Evolutionary conservation across 1,284 basidiomycete species (phyloP), one percentile per base, ranked within the genome.

Genomic region (Melanopsichium pennsylvanicum): DNA sequence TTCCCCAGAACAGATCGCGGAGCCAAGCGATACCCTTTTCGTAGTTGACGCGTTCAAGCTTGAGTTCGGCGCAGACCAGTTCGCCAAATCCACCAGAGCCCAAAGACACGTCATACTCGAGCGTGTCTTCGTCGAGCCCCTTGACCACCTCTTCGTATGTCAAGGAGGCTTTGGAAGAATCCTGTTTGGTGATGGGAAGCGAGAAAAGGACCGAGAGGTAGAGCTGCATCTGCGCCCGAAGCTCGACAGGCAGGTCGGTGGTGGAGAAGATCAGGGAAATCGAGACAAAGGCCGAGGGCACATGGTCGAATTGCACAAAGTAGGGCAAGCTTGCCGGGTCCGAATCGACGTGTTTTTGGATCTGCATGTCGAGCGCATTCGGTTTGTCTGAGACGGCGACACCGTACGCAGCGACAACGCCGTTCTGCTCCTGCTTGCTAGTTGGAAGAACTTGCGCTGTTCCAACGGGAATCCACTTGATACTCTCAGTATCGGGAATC

Each of bases 401-500:
- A 3, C 66, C 60, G 37, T 59, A 62, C 2, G 48, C 66, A 4
- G 59, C 23, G 2, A 33, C 32, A 32, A 56, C 46, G 16, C 31
- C 36, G n/a, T 38, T 41, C 16, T 41, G 25, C 6, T 13, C n/a
- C 16, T 32, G 26, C 4, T 16, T 37, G 2, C 46, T 6, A 21
- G 32, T 26, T 5, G 58, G 56, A 9, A 43, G 27, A 3, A 41
- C 46, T 23, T 57, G 57, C 1, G 80, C 81, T 7, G 88, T 95
- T 73, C 93, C 87, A 2, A 98, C 93, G 1, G 90, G 88, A 56
- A 98, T 94, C 93, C 95, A 98, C 6, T 90, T 87, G 74, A 99
- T 94, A 64, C 88, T 91, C 74, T 89, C 88, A 19, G 94, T 59
- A 47, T 41, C 47, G 11, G 78, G 78, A 19, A 80, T 63, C 15